Conservation (phyloP, 2,329 filamentous ascomycete species). For the Nemania abortiva region DNA sequence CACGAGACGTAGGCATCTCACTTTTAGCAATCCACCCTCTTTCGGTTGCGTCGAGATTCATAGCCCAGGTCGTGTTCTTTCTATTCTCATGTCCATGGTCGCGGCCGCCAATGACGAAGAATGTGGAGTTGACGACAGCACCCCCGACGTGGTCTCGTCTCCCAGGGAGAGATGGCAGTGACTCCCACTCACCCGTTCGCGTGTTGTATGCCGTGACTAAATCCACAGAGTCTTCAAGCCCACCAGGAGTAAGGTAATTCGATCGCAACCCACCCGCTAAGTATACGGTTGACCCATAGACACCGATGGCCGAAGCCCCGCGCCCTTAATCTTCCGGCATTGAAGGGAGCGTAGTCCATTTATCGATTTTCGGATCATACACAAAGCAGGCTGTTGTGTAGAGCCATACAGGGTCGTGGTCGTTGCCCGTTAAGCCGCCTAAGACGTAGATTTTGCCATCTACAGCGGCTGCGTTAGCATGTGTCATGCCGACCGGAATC, state of each 20-base stretch:
- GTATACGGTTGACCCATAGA: not conserved
- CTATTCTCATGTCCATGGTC: not conserved
- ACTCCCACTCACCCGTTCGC: not conserved
- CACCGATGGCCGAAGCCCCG: not conserved
- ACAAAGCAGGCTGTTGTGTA: not conserved
- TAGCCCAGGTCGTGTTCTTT: not conserved
- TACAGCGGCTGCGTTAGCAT: not conserved
- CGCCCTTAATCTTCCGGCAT: not conserved
- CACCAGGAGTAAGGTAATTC: not conserved
- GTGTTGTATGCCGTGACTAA: slow-evolving; percentile 7
- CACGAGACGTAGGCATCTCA: slow-evolving; percentile 1
- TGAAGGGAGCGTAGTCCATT: not conserved
- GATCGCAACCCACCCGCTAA: slow-evolving; percentile 6
- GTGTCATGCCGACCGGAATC: not conserved
- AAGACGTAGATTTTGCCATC: slow-evolving; percentile 9
- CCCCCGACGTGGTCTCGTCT: slow-evolving; percentile 4
- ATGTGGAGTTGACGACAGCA: not conserved
- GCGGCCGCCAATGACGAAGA: slow-evolving; percentile 14
- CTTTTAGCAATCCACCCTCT: not conserved
- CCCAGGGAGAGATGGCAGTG: not conserved
- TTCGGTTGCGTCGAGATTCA: not conserved
- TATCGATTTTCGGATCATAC: not conserved
- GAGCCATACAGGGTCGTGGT: not conserved
- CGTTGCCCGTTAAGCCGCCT: not conserved
- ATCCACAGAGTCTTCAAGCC: not conserved